Percentiles rank a stretch among this genome's conserved stretches.
phyloP scores from a whole-genome alignment of 2,329 filamentous ascomycete species.

The Fusarium sulawesiense region DNA sequence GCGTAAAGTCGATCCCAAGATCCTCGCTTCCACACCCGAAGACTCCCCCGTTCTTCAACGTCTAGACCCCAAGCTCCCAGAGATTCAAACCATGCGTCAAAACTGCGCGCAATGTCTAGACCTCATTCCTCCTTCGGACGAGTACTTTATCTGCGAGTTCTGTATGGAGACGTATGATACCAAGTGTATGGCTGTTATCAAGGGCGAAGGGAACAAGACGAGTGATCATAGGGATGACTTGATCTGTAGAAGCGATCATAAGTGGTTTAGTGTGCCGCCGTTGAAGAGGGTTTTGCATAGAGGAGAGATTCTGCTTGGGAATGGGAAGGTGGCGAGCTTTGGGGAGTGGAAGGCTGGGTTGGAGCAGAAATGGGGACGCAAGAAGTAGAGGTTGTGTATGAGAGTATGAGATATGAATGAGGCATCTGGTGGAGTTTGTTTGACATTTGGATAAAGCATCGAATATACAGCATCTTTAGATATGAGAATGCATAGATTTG shows the following conservation, averaged over 20 bases:
- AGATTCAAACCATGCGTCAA: conserved; percentile 50
- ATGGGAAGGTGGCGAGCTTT: conserved; percentile 50
- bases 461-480: background rate
- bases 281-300: conserved; percentile 51
- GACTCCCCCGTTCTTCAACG: conserved; percentile 47
- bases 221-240: conserved; percentile 46
- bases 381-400: conserved; percentile 4
- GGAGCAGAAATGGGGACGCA: conserved; percentile 46
- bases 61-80: conserved; percentile 52
- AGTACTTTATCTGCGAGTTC: conserved; percentile 52
- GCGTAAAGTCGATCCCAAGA: conserved; percentile 50
- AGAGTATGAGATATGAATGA: conserved; percentile 13
- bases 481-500: background rate
- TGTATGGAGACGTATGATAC: conserved; percentile 56
- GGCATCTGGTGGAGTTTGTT: conserved; percentile 20
- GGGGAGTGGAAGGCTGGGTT: conserved; percentile 53
- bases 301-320: conserved; percentile 53
- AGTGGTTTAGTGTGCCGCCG: conserved; percentile 55
- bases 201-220: conserved; percentile 48
- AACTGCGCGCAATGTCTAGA: conserved; percentile 55
- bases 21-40: conserved; percentile 44
- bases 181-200: conserved; percentile 50
- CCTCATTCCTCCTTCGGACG: conserved; percentile 47
- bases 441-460: conserved; percentile 2
- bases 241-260: conserved; percentile 53